Base-by-base conservation (phyloP, 768 basidiomycete species). In the Austroboletus eburneus region DNA sequence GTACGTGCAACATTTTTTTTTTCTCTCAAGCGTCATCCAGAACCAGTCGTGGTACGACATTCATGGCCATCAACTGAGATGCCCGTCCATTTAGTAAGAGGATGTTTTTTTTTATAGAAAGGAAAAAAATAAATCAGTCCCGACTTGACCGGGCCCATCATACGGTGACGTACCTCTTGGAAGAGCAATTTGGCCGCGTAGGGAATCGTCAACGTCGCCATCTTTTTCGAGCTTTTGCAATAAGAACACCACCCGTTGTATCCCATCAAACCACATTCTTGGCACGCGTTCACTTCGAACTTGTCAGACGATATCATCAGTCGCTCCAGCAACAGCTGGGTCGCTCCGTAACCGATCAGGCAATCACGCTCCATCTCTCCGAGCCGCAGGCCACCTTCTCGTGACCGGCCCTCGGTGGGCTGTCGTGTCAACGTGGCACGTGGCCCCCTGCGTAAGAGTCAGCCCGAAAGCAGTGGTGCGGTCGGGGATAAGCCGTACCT, bases 301-400 rank as follows among this genome's bases (percentile, higher is more conserved):
- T 91, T 91, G 70, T 99, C 96, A 20, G 93, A 96, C 6, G 95
- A 98, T 50, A 98, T 94, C 96, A 99, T 99, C 14, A 99, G 77
- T 21, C 96, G 87, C 68, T 99, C 96, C 3, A 99, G 81, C 27
- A 99, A 72, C 37, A 99, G 77, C 59, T 98, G 95, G 0, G 94
- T 95, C 9, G 96, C 96, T n/a, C 96, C 96, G 58, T 99, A 91
- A 33, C 95, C 96, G 59, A 97, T 95, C 34, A 97, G 74, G 66
- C 96, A 99, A 69, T 99, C 96, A 38, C 96, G 85, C 63, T 99
- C 96, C 96, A 99, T 99, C 71, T 99, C 96, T 41, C 96, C 96
- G 14, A 99, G 74, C 38, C 96, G 90, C 53, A 99, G 70, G 50
- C 96, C 96, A 63, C 96, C 96, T 68, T 98, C 96, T 43, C 96